These are phyloP conservation scores for Akebia trifoliata DNA, from an alignment of 164 flowering plant species.

Conservation along the genomic window DNA sequence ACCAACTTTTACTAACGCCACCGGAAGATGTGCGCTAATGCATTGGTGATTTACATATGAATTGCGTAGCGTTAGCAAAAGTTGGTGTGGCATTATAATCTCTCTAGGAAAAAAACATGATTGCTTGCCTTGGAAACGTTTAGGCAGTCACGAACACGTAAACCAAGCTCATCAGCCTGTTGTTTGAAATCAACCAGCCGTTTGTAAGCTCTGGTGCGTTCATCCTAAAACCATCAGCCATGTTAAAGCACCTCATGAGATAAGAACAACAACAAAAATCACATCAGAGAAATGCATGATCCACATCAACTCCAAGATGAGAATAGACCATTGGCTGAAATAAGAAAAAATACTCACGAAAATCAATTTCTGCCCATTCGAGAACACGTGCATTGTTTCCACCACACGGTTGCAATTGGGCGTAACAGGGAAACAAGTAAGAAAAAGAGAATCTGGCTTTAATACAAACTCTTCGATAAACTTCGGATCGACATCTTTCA, in stretches of 20 bases:
- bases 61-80: no score
- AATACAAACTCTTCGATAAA: slow-evolving; percentile 32
- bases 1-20: no score
- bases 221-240: slow-evolving; percentile 53
- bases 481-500: slow-evolving; percentile 45
- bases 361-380: slow-evolving; percentile 42
- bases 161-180: slow-evolving; percentile 47
- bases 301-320: background rate
- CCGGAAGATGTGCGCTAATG: no score
- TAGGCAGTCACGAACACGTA: slow-evolving; percentile 50
- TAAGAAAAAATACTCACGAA: slow-evolving; percentile 46
- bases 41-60: background rate
- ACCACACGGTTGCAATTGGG: slow-evolving; percentile 77
- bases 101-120: slow-evolving; percentile 1
- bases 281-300: background rate
- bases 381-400: slow-evolving; percentile 38
- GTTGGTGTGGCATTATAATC: no score
- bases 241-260: slow-evolving; percentile 1
- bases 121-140: slow-evolving; percentile 69
- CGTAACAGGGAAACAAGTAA: slow-evolving; percentile 59
- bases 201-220: slow-evolving; percentile 58
- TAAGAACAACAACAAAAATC: slow-evolving; percentile 4
- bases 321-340: background rate
- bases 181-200: slow-evolving; percentile 58
- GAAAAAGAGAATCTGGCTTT: slow-evolving; percentile 40